Base-by-base conservation (phyloP, 2,329 filamentous ascomycete genomes). In the Colletotrichum brevisporum region DNA sequence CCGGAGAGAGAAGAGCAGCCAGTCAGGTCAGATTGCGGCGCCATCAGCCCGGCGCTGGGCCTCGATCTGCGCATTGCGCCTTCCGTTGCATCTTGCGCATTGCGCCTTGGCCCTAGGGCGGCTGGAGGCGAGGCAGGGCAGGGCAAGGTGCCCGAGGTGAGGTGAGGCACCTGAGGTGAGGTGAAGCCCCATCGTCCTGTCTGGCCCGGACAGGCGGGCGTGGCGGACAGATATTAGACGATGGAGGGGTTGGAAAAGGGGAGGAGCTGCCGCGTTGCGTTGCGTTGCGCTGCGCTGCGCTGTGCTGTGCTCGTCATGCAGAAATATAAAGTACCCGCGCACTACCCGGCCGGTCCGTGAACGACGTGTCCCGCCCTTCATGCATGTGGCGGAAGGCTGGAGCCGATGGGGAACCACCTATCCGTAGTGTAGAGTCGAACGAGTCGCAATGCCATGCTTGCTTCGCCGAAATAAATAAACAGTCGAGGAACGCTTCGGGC, bases 191-290 rank as follows among this genome's bases (percentile, higher is more conserved):
- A 41, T 41, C 36, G 45, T 43, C 15, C 27, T 26, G 26, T 60
- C 57, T 16, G 41, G 47, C 26, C 47, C 12, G 39, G 57, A 41
- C 57, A 63, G 73, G 73, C 73, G 75, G 77, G 75, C 71, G 75
- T 77, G 76, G 76, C 75, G 73, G 61, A 71, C 51, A 61, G 70
- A 43, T 15, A 24, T 24, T 24, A 24, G 21, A 24, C 21, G 41
- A 50, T 52, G 59, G 72, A 71, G 76, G 75, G 75, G 74, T 69
- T 36, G 31, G 71, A 61, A 72, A 71, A 76, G 74, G 73, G 74
- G 31, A 36, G 31, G 8, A 36, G 31, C 31, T 36, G 31, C 31
- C 10, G 8, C 31, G 31, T 36, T 36, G 31, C 31, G 31, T 10
- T 10, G 31, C 31, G 31, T 10, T 36, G 31, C 10, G 9, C 31